Evolutionary conservation across 345 rosid genomes (phyloP).

Genomic region (Salix brachista): DNA sequence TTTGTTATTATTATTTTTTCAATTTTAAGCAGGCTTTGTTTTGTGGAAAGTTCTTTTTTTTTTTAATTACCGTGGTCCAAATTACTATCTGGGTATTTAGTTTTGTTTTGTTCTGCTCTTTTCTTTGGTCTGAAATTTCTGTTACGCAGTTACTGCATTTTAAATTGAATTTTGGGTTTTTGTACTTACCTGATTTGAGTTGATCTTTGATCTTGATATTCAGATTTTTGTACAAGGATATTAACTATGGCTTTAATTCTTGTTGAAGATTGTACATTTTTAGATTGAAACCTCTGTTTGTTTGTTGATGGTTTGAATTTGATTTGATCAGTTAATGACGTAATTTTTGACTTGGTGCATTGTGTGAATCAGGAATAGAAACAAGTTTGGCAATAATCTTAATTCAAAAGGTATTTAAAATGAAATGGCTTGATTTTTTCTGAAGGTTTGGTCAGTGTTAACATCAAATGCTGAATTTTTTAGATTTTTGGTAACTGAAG

Average conservation of each 20-base stretch:
- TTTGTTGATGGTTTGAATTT: background rate
- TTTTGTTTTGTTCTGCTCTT: background rate
- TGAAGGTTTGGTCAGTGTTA: background rate
- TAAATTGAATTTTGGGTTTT: background rate
- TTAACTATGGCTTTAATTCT: background rate
- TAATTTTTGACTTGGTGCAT: background rate
- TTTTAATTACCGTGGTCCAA: background rate
- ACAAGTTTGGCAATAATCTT: background rate
- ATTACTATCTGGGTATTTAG: background rate
- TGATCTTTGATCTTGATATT: slow-evolving; percentile 9
- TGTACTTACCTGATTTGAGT: background rate
- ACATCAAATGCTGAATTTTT: background rate
- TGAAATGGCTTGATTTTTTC: background rate
- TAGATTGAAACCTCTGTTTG: background rate
- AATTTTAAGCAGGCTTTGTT: background rate
- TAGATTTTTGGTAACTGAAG: background rate
- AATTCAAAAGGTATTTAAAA: background rate
- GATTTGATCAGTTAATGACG: slow-evolving; percentile 3
- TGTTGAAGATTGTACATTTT: background rate
- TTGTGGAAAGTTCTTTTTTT: background rate
- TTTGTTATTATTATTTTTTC: background rate
- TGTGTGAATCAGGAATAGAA: background rate
- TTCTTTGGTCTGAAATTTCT: slow-evolving; percentile 5
- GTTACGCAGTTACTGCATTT: background rate
- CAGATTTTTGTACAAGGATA: background rate